Evolutionary conservation across 202 grass and related monocot genomes (phyloP).

Genomic region (Setaria italica): DNA sequence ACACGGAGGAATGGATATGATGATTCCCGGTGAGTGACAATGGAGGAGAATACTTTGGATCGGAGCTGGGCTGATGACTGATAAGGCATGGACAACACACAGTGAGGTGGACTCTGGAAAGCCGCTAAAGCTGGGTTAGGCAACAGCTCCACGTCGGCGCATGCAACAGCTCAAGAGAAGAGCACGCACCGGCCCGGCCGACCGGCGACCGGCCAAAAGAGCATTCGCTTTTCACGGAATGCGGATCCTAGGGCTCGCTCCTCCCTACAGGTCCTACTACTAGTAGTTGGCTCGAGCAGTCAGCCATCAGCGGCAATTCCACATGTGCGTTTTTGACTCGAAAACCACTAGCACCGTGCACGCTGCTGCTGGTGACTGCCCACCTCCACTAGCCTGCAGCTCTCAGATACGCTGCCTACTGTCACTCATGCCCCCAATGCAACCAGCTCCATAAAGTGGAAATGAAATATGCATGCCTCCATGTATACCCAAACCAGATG

Average conservation of each 20-base stretch:
- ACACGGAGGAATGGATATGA: neutral
- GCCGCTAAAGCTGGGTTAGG: constrained; percentile 25
- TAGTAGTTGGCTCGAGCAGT: constrained; percentile 6
- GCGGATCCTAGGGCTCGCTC: neutral
- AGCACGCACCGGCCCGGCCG: neutral
- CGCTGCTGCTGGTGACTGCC: neutral
- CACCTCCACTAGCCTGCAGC: neutral
- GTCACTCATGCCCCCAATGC: neutral
- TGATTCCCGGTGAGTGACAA: neutral
- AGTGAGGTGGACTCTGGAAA: constrained; percentile 17
- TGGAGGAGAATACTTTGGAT: neutral
- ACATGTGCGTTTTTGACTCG: constrained; percentile 14
- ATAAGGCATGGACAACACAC: neutral
- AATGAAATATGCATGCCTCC: neutral
- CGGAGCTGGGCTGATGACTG: neutral
- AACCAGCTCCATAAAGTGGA: neutral
- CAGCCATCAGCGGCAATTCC: neutral
- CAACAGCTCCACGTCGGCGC: constrained; percentile 15
- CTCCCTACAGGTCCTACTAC: too few relatives aligned
- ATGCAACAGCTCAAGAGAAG: neutral
- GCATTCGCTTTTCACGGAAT: constrained; percentile 7
- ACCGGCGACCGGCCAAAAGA: neutral
- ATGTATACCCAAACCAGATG: constrained; percentile 31
- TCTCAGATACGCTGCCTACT: neutral
- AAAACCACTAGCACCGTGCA: neutral